Conservation (phyloP, 1,139 yeast species). For the Hanseniaspora gamundiae region DNA sequence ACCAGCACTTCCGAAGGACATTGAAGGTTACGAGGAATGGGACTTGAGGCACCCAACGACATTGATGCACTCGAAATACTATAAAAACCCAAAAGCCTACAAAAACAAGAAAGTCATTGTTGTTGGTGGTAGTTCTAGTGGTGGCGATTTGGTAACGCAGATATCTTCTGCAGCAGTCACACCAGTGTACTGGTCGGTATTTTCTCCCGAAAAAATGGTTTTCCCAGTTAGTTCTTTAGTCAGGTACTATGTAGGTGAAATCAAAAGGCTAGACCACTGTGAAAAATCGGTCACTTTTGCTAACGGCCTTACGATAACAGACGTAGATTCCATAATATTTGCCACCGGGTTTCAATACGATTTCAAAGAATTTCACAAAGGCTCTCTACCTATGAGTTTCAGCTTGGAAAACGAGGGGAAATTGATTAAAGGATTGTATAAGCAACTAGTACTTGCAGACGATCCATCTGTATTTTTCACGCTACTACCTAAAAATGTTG, state of each 20-base stretch:
- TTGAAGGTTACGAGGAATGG: conserved; percentile 35
- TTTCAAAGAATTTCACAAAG: conserved; percentile 29
- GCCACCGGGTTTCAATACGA: conserved; percentile 54
- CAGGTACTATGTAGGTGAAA: conserved; percentile 25
- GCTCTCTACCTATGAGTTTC: conserved; percentile 29
- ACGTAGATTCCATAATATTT: conserved; percentile 41
- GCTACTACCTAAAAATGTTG: conserved; percentile 38
- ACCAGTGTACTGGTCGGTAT: conserved; percentile 35
- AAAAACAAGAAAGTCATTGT: conserved; percentile 36
- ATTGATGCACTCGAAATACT: conserved; percentile 49
- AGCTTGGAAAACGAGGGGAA: conserved; percentile 29
- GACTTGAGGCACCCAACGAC: conserved; percentile 32
- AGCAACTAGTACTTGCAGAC: conserved; percentile 38
- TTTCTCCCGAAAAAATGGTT: conserved; percentile 22
- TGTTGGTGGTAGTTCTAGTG: conserved; percentile 54
- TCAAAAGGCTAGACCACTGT: conserved; percentile 24
- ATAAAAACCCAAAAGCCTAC: conserved; percentile 36
- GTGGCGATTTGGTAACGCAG: conserved; percentile 46
- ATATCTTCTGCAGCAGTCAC: conserved; percentile 29
- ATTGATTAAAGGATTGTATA: conserved; percentile 38
- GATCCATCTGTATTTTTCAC: conserved; percentile 48
- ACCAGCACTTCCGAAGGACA: conserved; percentile 35
- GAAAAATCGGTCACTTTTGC: conserved; percentile 19
- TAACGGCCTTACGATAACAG: conserved; percentile 30
- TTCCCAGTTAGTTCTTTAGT: conserved; percentile 18